Evolutionary conservation across 2,329 filamentous ascomycete species (phyloP), one percentile per base, ranked within the genome.

Genomic region (Fusarium aywerte): DNA sequence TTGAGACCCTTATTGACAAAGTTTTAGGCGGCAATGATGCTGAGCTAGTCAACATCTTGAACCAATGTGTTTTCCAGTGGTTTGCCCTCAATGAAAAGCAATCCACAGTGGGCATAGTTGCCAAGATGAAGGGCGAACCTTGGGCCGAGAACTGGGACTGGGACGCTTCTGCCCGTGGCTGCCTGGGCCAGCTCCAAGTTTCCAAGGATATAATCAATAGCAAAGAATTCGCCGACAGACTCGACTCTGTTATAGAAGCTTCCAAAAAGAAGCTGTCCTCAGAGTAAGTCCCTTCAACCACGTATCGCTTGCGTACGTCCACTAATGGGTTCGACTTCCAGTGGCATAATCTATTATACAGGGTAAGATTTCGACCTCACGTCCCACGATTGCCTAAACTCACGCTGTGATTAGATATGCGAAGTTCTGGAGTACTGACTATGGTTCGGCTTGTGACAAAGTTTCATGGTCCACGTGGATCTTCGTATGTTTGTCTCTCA

Each of bases 331-430:
- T 9, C 15, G 5, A 35, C n/a, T 13, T 10, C 8, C 1, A 64
- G 61, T 1, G 58, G 58, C 3, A 58, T 62, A 51, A 45, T 63
- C n/a, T 63, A 63, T 12, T 56, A 61, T 7, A 63, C 57, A 2
- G 60, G 60, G 59, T 56, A 49, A 35, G 6, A 6, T 20, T 0
- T 35, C 10, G 25, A 25, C 25, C 8, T 25, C 25, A 25, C 25
- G 25, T 25, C 8, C 8, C 5, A 25, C 25, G 25, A 25, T 25
- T 25, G 25, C 8, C 25, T 25, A 25, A 25, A 25, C 25, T 25
- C 25, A 25, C 25, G 25, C 25, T 8, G 25, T 25, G 25, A 25
- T 25, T 9, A 62, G 56, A 3, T 60, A 69, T 16, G 65, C 67
- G 1, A 66, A 69, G 12, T 69, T 68, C 11, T 50, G 33, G 33